A percentile compares a stretch with the other conserved stretches of the same genome.
Evolutionary conservation across 345 rosid species (phyloP).

Genomic region (Carallia pectinifolia): DNA sequence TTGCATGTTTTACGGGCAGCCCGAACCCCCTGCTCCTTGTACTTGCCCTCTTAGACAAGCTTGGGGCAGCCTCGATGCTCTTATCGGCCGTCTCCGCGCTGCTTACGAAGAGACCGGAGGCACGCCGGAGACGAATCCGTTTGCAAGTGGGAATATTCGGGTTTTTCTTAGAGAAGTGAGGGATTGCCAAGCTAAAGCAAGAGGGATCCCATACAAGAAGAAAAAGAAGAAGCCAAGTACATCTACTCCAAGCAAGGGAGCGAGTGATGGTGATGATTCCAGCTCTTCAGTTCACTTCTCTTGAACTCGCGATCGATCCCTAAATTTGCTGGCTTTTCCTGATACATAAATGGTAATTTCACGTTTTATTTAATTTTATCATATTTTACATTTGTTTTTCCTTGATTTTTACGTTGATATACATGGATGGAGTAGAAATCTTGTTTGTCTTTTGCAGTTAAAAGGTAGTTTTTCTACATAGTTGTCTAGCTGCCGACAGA

Average conservation of each 20-base stretch:
- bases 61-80: constrained; percentile 93
- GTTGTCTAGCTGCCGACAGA: too few species aligned
- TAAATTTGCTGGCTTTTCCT: neutral
- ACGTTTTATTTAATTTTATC: neutral
- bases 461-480: too few species aligned
- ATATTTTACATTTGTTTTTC: neutral
- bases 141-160: constrained; percentile 70
- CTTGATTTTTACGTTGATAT: neutral
- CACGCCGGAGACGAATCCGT: constrained; percentile 71
- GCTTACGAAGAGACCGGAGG: constrained; percentile 97
- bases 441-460: too few species aligned
- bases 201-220: constrained; percentile 87
- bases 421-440: too few species aligned
- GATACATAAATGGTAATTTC: constrained; percentile 17
- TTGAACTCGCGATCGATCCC: constrained; percentile 19
- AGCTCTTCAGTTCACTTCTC: constrained; percentile 46
- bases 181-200: constrained; percentile 81
- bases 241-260: constrained; percentile 22
- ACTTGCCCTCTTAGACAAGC: constrained; percentile 86
- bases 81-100: constrained; percentile 83
- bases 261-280: constrained; percentile 29
- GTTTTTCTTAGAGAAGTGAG: constrained; percentile 76
- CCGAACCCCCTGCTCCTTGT: constrained; percentile 91
- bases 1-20: constrained; percentile 81
- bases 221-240: constrained; percentile 54